These are phyloP conservation scores for Crithidia bombi DNA, from an alignment of 208 protist genomes.

Conservation along the genomic window DNA sequence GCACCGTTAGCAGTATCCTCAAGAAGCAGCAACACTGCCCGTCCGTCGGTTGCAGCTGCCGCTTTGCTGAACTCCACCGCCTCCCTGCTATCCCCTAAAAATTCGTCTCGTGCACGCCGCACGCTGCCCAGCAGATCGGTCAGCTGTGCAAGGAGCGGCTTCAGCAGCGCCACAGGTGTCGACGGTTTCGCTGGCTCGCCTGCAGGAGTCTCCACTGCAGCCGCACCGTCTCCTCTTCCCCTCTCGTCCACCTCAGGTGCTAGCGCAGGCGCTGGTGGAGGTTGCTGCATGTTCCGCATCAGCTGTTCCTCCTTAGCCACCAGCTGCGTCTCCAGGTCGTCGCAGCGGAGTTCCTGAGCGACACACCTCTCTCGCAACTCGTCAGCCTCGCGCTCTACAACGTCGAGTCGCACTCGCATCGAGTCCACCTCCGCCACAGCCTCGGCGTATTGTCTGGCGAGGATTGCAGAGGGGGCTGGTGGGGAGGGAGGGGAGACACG, in stretches of 20 bases:
- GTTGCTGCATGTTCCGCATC: constrained; percentile 18
- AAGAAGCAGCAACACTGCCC: background rate
- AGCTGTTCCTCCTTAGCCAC: constrained; percentile 59
- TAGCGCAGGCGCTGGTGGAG: background rate
- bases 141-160: constrained; percentile 6
- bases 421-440: constrained; percentile 23
- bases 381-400: constrained; percentile 17
- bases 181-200: background rate
- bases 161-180: background rate
- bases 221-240: background rate
- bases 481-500: background rate
- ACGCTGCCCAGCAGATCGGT: constrained; percentile 9
- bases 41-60: background rate
- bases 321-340: constrained; percentile 58
- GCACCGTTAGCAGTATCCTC: too few species aligned
- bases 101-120: background rate
- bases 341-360: constrained; percentile 36
- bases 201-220: background rate
- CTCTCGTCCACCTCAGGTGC: background rate
- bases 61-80: background rate
- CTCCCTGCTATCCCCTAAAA: too few species aligned
- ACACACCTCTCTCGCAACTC: constrained; percentile 32
- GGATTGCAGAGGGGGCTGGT: constrained; percentile 17
- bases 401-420: constrained; percentile 30
- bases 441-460: constrained; percentile 25